Evolutionary conservation across 257 asterid species (phyloP).

Genomic region (Ehretia macrophylla): DNA sequence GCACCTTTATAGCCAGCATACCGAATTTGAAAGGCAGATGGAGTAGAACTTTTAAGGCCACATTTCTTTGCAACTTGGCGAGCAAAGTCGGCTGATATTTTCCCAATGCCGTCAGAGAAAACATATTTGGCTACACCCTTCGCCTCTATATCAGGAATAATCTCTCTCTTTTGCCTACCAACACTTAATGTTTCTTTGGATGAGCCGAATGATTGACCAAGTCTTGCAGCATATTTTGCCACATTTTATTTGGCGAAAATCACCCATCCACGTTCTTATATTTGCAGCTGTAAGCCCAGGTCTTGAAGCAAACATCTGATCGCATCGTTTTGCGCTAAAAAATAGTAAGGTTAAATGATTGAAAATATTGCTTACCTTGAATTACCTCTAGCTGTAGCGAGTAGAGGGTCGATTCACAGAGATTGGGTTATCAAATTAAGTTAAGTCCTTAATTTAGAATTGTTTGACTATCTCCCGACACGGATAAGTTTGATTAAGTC

Average conservation of each 20-base stretch:
- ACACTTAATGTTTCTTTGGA: constrained; percentile 72
- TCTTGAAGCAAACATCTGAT: constrained; percentile 81
- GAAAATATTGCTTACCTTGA: no score
- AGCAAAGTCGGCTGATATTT: constrained; percentile 70
- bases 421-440: no score
- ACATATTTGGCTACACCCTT: constrained; percentile 21
- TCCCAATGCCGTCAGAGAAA: constrained; percentile 94
- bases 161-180: constrained; percentile 36
- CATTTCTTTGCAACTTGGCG: constrained; percentile 59
- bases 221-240: constrained; percentile 94
- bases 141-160: constrained; percentile 44
- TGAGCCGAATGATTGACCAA: constrained; percentile 94
- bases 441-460: no score
- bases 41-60: constrained; percentile 39
- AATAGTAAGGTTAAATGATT: no score
- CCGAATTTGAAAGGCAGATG: constrained; percentile 88
- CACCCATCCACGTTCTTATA: constrained; percentile 86
- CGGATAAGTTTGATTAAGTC: no score
- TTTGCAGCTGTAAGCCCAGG: constrained; percentile 35
- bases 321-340: no score
- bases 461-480: no score
- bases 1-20: constrained; percentile 92
- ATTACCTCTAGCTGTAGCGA: no score
- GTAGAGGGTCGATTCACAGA: no score
- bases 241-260: constrained; percentile 66